Base-by-base conservation (phyloP, 345 rosid species). In the Populus simonii region DNA sequence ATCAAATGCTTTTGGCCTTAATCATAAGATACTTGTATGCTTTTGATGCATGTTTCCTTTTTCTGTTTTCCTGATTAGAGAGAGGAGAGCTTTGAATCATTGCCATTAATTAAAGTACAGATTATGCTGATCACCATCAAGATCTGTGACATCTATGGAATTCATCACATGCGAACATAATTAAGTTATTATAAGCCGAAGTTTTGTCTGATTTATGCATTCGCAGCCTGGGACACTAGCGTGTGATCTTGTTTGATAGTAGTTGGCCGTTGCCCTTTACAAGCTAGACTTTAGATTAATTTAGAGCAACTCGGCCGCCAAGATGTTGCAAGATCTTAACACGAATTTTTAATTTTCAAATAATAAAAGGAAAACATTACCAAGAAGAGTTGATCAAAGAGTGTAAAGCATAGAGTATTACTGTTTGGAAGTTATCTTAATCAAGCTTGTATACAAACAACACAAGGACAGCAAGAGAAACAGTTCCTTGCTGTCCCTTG, bases 1-100 rank as follows among this genome's bases (percentile, higher is more conserved):
- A 68, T 53, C 87, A 75, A 78, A 45, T 78, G 83, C 77, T 78
- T 85, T 47, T 82, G 45, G 41, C 68, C 31, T 68, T 57, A 70
- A 71, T 76, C 78, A 68, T 43, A 45, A 70, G 71, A 70, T 78
- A 76, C 45, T 70, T 74, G 74, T 68, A 67, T 85, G 80, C 80
- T 80, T 83, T 80, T 83, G 70, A 85, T 76, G 82, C 74, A 73
- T 71, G 13, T 76, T 57, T 57, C 29, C 51, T 12, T 22, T 6
- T 27, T 18, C 47, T 29, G 8, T 5, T n/a, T 38, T 36, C 1
- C 1, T 15, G 22, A 7, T 4, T 6, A 3, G 25, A 22, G 35
- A 63, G 13, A 9, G 31, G 10, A 10, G 9, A 6, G 18, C 51
- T 45, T 47, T 70, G n/a, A 9, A n/a, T 57, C 63, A 57, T 57